Evolutionary conservation across 495 filamentous ascomycete species (phyloP), one percentile per base, ranked within the genome.

Genomic region (Penicillium samsonianum): DNA sequence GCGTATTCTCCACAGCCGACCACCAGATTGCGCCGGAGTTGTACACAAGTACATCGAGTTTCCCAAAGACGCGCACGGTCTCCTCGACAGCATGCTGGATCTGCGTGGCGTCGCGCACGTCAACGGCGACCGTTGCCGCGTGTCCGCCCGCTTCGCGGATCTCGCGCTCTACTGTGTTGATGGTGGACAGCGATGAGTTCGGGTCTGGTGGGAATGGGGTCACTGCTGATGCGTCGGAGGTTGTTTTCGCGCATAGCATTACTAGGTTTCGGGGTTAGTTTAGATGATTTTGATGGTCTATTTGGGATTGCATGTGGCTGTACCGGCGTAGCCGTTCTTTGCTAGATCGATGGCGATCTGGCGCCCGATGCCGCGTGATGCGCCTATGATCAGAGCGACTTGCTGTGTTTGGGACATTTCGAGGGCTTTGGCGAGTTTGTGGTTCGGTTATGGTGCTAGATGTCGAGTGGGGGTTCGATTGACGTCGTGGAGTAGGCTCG

Each of bases 21-120:
- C 91, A 96, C 86, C 87, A 93, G 55, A 96, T 92, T 0, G 91
- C 90, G 23, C 91, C 90, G 0, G 87, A 85, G 69, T 95, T 95
- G 76, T 94, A 93, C 49, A 95, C 68, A 3, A 94, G 69, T 0
- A 87, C 84, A 65, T 94, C 89, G 7, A 96, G 73, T 30, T 79
- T 80, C 43, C 76, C 74, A 65, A 88, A 88, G n/a, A 72, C 73
- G 61, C 82, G 67, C 19, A 91, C 73, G 2, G 87, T 88, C 57
- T 79, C 67, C 22, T 82, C 67, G 0, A 96, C 74, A 6, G 92
- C 76, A 20, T 66, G 54, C 53, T 87, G 71, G 19, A 94, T 79
- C 71, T 87, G 88, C 19, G 76, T 72, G 48, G 75, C 77, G 64
- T 86, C 78, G 50, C 89, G 79, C 1, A 87, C 86, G 62, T 96